Conservation (phyloP, 2,329 filamentous ascomycete species). For the Celoporthe dispersa region DNA sequence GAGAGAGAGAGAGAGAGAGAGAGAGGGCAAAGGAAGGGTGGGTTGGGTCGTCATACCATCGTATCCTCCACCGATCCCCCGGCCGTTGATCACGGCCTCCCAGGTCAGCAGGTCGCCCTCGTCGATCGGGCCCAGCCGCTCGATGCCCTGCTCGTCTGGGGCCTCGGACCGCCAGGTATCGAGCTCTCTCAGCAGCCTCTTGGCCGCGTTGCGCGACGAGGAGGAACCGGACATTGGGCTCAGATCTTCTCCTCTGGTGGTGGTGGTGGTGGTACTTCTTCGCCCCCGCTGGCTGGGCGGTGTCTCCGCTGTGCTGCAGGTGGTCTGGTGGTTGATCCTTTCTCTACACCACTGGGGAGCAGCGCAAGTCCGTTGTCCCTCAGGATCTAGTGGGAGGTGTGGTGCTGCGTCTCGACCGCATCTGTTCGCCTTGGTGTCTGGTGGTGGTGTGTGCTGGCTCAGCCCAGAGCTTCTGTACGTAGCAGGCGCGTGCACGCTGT, state of each 20-base stretch:
- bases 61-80: slow-evolving; percentile 59
- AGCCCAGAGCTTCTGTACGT: not conserved
- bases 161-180: slow-evolving; percentile 56
- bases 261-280: not conserved
- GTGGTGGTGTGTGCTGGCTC: not conserved
- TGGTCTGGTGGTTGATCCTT: too few species aligned
- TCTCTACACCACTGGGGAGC: too few species aligned
- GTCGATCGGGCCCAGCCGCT: slow-evolving; percentile 59
- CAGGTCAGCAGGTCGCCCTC: slow-evolving; percentile 62
- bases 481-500: slow-evolving; percentile 7
- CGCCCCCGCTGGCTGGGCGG: too few species aligned
- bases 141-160: slow-evolving; percentile 56
- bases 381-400: not conserved
- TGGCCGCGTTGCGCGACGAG: slow-evolving; percentile 54
- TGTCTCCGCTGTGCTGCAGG: too few species aligned
- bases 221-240: slow-evolving; percentile 36
- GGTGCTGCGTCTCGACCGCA: not conserved
- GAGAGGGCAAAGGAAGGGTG: slow-evolving; percentile 1
- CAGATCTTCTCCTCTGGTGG: slow-evolving; percentile 3
- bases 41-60: slow-evolving; percentile 49
- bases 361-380: too few species aligned
- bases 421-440: not conserved
- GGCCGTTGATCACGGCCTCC: slow-evolving; percentile 65
- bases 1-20: not conserved
- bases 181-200: slow-evolving; percentile 63